Evolutionary conservation across 768 basidiomycete genomes (phyloP).

Genomic region (Fomitopsis pulvina): DNA sequence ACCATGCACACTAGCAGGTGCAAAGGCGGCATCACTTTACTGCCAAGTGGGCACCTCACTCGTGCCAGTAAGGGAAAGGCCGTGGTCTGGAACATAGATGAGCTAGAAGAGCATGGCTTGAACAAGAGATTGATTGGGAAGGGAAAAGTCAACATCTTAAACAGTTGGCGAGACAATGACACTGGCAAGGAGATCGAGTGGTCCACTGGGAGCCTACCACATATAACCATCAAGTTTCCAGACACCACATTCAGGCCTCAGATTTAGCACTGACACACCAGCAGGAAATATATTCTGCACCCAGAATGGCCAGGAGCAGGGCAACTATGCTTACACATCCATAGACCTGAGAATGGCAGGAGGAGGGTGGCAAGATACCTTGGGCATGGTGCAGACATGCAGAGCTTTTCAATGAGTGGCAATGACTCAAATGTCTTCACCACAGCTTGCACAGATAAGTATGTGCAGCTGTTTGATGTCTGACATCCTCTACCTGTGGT

Average conservation of each 20-base stretch:
- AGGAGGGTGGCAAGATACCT: conserved; percentile 26
- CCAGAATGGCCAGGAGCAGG: conserved; percentile 1
- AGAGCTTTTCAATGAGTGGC: conserved; percentile 27
- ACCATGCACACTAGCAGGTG: conserved; percentile 13
- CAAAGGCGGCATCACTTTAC: conserved; percentile 26
- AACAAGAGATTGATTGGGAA: conserved; percentile 4
- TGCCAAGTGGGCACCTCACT: conserved; percentile 21
- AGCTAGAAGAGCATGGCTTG: conserved; percentile 24
- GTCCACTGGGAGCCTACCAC: conserved; percentile 21
- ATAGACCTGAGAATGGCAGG: conserved; percentile 30
- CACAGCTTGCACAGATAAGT: conserved; percentile 30
- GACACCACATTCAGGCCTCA: conserved; percentile 1
- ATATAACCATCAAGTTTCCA: conserved; percentile 7
- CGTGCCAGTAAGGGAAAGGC: conserved; percentile 29
- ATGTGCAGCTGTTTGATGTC: conserved; percentile 32
- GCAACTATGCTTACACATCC: conserved; percentile 9
- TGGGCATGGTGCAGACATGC: conserved; percentile 31
- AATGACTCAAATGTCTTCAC: conserved; percentile 31
- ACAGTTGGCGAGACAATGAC: conserved; percentile 18
- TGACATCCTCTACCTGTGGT: conserved; percentile 29
- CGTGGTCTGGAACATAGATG: conserved; percentile 31
- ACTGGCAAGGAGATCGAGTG: conserved; percentile 24
- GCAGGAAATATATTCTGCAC: conserved; percentile 21
- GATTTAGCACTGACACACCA: conserved; percentile 23
- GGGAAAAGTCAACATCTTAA: conserved; percentile 1